These are phyloP conservation scores for Diaporthe citrichinensis DNA, from an alignment of 2,329 filamentous ascomycete species.

Conservation along the genomic window DNA sequence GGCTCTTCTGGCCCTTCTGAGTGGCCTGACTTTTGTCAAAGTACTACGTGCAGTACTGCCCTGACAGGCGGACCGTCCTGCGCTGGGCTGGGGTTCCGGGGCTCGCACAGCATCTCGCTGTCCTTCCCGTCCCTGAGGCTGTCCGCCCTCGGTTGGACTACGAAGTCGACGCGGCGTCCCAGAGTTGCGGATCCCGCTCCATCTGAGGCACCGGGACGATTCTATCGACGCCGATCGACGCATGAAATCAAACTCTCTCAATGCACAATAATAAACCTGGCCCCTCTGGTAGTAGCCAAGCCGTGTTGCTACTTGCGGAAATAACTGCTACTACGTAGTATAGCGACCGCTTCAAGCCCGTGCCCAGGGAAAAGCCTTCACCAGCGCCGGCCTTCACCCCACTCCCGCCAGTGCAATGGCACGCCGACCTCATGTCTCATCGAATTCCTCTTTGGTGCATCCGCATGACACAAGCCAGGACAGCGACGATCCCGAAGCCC, in stretches of 20 bases:
- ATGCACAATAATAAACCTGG: neutral
- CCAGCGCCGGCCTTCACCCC: neutral
- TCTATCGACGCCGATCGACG: slow-evolving; percentile 31
- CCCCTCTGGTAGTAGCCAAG: slow-evolving; percentile 7
- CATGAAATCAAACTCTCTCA: slow-evolving; percentile 21
- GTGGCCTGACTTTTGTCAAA: slow-evolving; percentile 33
- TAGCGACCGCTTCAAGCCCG: slow-evolving; percentile 21
- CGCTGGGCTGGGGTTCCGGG: slow-evolving; percentile 33
- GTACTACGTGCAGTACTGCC: neutral
- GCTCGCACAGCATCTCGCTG: slow-evolving; percentile 3
- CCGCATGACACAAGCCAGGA: slow-evolving; percentile 29
- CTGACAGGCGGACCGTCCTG: slow-evolving; percentile 30
- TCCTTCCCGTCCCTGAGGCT: slow-evolving; percentile 22
- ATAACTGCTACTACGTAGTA: slow-evolving; percentile 14
- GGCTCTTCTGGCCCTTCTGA: slow-evolving; percentile 28
- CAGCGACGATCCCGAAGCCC: slow-evolving; percentile 18
- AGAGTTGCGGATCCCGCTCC: slow-evolving; percentile 28
- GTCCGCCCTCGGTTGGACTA: slow-evolving; percentile 17
- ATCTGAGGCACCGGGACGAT: slow-evolving; percentile 24
- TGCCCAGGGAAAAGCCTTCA: neutral
- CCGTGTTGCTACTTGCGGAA: slow-evolving; percentile 18
- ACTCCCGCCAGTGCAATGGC: slow-evolving; percentile 10
- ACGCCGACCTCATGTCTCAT: slow-evolving; percentile 27
- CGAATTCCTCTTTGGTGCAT: slow-evolving; percentile 25
- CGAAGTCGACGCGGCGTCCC: slow-evolving; percentile 30